Conservation (phyloP, 768 basidiomycete genomes). For the Suillus fuscotomentosus region DNA sequence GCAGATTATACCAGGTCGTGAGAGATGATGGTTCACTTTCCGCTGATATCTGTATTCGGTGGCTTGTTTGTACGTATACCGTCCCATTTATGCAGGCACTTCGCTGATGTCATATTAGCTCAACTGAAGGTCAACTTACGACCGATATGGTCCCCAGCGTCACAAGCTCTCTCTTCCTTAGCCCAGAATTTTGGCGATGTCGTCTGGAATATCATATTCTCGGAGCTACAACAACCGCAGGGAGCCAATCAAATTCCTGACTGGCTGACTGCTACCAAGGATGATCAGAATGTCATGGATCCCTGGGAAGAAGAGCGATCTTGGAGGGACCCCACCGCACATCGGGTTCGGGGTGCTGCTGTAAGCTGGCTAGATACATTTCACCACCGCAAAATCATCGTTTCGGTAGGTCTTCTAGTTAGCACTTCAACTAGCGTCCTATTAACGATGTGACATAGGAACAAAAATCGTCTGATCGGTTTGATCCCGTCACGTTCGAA, state of each 20-base stretch:
- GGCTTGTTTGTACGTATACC: conserved; percentile 63
- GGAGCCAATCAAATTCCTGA: conserved; percentile 12
- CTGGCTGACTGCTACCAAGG: conserved; percentile 25
- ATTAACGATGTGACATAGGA: conserved; percentile 26
- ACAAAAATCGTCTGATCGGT: conserved; percentile 48
- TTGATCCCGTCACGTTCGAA: conserved; percentile 79
- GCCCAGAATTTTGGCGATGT: conserved; percentile 60
- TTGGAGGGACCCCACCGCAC: conserved; percentile 76
- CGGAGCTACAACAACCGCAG: conserved; percentile 44
- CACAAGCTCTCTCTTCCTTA: conserved; percentile 56
- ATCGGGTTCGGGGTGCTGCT: conserved; percentile 53
- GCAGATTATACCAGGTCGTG: conserved; percentile 64
- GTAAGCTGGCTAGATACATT: conserved; percentile 43
- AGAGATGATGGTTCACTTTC: conserved; percentile 48
- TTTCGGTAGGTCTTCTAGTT: conserved; percentile 28
- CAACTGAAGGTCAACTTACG: conserved; percentile 93
- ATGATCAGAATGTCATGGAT: conserved; percentile 21
- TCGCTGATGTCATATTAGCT: conserved; percentile 38
- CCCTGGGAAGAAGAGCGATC: conserved; percentile 67
- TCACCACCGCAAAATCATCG: conserved; percentile 30
- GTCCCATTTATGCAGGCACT: background rate
- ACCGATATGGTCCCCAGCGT: conserved; percentile 85
- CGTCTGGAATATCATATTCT: conserved; percentile 72
- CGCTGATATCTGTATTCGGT: conserved; percentile 64
- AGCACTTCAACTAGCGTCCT: background rate